phyloP scores from a whole-genome alignment of 306 rosid genomes.

The Quercus cerris region DNA sequence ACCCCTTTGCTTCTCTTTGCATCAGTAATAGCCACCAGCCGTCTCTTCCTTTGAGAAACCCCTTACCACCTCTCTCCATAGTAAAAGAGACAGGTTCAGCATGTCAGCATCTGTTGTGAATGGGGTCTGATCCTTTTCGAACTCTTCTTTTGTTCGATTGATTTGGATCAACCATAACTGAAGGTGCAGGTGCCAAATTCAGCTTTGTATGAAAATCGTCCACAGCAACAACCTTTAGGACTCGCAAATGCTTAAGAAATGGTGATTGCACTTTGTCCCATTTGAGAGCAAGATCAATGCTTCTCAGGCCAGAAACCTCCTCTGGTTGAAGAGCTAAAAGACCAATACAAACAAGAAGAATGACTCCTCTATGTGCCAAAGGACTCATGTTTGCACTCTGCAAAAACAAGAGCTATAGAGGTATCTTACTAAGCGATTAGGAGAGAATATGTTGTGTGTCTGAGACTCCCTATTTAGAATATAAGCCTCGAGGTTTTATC shows the following conservation, averaged over 20 bases:
- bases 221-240: conserved; percentile 44
- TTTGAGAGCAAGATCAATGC: conserved; percentile 67
- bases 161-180: conserved; percentile 55
- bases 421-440: conserved; percentile 21
- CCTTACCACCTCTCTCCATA: conserved; percentile 22
- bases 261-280: conserved; percentile 45
- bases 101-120: conserved; percentile 79
- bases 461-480: conserved; percentile 21
- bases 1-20: conserved; percentile 21
- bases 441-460: conserved; percentile 20
- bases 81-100: conserved; percentile 15
- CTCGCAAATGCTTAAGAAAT: conserved; percentile 36
- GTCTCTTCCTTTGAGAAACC: conserved; percentile 22
- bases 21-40: conserved; percentile 20
- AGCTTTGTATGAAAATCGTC: conserved; percentile 47
- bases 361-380: conserved; percentile 41
- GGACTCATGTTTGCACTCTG: conserved; percentile 43
- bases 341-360: conserved; percentile 50
- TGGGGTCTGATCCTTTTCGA: conserved; percentile 81
- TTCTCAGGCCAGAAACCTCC: conserved; percentile 52
- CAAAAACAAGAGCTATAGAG: conserved; percentile 25
- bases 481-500: conserved; percentile 34
- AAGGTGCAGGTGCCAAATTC: conserved; percentile 72
- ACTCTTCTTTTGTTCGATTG: conserved; percentile 74
- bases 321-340: conserved; percentile 63